These are phyloP conservation scores for Naganishia vishniacii DNA, from an alignment of 768 basidiomycete species.

Conservation along the genomic window DNA sequence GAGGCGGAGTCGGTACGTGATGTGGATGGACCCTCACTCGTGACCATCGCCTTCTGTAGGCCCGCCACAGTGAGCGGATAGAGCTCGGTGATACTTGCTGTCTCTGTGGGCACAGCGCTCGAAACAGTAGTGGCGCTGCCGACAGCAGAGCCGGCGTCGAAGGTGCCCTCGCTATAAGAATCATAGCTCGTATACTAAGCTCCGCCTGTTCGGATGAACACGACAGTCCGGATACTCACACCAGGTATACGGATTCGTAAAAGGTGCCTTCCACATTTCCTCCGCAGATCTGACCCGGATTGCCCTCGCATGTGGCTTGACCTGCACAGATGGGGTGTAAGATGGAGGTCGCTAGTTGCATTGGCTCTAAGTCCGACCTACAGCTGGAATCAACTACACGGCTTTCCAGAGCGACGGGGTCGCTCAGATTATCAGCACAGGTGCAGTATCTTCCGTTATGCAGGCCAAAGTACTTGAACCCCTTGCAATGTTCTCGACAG, in stretches of 20 bases:
- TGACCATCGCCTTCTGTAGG: too few species aligned
- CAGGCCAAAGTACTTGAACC: slow-evolving; percentile 20
- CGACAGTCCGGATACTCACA: not conserved
- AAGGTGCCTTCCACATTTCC: slow-evolving; percentile 9
- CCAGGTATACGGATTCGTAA: slow-evolving; percentile 17
- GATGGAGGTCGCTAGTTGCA: not conserved
- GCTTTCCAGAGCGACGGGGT: slow-evolving; percentile 6
- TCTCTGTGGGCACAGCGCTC: not conserved
- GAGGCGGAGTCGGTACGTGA: not conserved
- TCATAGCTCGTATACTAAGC: not conserved
- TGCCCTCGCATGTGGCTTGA: slow-evolving; percentile 6
- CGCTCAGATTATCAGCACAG: not conserved
- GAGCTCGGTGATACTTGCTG: not conserved
- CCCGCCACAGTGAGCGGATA: not conserved
- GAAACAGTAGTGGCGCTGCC: not conserved
- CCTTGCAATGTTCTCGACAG: slow-evolving; percentile 20
- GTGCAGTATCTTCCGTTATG: slow-evolving; percentile 12
- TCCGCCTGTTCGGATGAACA: not conserved
- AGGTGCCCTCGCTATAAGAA: slow-evolving; percentile 6
- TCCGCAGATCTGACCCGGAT: slow-evolving; percentile 21
- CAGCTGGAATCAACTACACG: slow-evolving; percentile 19
- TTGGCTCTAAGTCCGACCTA: not conserved
- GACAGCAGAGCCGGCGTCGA: not conserved
- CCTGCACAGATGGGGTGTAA: slow-evolving; percentile 5
- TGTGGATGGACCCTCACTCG: too few species aligned